A percentile compares a stretch with the other conserved stretches of the same genome.
Conservation (phyloP, 805 yeast species). For the Barnettozyma wickerhamii region DNA sequence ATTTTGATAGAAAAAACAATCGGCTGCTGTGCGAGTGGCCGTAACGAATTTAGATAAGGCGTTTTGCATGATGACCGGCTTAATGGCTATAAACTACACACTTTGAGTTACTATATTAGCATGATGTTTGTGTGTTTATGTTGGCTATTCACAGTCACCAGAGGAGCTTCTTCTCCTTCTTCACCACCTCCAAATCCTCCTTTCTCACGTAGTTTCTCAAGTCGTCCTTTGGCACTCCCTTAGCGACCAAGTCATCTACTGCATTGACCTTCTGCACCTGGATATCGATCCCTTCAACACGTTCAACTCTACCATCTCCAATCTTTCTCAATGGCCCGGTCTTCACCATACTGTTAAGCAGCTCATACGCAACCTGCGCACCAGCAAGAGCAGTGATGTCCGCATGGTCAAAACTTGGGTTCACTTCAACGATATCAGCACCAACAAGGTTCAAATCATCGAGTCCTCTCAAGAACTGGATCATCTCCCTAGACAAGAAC, state of each 20-base stretch:
- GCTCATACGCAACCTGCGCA: slow-evolving; percentile 66
- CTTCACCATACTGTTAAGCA: slow-evolving; percentile 72
- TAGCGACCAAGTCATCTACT: slow-evolving; percentile 1
- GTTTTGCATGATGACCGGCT: too few species aligned
- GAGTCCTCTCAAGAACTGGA: slow-evolving; percentile 53
- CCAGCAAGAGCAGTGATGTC: slow-evolving; percentile 67
- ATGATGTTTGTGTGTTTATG: too few species aligned
- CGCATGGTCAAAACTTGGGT: slow-evolving; percentile 60
- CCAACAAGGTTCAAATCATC: slow-evolving; percentile 62
- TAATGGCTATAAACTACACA: too few species aligned
- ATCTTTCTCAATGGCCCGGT: slow-evolving; percentile 35
- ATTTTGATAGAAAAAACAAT: too few species aligned
- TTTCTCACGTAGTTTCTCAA: slow-evolving; percentile 5
- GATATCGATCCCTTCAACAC: slow-evolving; percentile 2
- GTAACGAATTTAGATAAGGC: too few species aligned
- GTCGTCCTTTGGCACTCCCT: slow-evolving; percentile 5
- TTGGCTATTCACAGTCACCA: background rate
- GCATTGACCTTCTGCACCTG: slow-evolving; percentile 1
- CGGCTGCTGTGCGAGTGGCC: too few species aligned
- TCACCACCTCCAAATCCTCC: background rate
- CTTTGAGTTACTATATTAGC: too few species aligned
- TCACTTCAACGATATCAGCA: slow-evolving; percentile 73
- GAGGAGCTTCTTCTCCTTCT: background rate
- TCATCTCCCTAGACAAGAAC: slow-evolving; percentile 60
- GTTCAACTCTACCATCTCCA: slow-evolving; percentile 4